Conservation (phyloP, 2,329 filamentous ascomycete genomes). For the Fusarium zealandicum region DNA sequence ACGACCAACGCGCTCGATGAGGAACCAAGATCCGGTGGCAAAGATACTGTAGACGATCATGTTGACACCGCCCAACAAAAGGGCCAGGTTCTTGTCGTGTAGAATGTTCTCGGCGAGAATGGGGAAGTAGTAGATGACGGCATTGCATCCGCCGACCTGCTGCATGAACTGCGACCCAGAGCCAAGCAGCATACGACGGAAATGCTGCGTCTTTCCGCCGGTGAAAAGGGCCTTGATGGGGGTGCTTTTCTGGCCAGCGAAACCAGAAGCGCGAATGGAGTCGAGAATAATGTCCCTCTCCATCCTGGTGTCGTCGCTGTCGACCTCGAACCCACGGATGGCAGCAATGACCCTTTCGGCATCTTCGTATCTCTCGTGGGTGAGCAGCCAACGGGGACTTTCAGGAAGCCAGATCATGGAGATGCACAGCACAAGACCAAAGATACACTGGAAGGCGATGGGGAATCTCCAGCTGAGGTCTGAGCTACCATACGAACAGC, state of each 20-base stretch:
- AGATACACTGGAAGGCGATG: constrained; percentile 52
- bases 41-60: constrained; percentile 65
- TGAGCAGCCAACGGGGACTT: constrained; percentile 54
- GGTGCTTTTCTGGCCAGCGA: constrained; percentile 53
- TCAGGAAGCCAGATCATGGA: constrained; percentile 57
- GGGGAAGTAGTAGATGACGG: constrained; percentile 68
- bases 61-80: constrained; percentile 60
- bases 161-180: constrained; percentile 67
- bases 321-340: constrained; percentile 50
- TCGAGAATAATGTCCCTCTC: constrained; percentile 62
- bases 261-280: constrained; percentile 61
- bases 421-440: constrained; percentile 52
- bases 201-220: constrained; percentile 69
- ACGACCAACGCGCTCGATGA: constrained; percentile 56
- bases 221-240: constrained; percentile 64
- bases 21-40: constrained; percentile 62
- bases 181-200: constrained; percentile 69
- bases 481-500: constrained; percentile 51
- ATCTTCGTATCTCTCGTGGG: constrained; percentile 57
- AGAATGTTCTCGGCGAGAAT: constrained; percentile 57
- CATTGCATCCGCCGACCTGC: constrained; percentile 65
- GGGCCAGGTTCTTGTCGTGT: constrained; percentile 52
- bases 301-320: constrained; percentile 63
- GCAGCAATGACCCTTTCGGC: constrained; percentile 43
- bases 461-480: constrained; percentile 63